phyloP scores from a whole-genome alignment of 352 stramenopile genomes.

The Pythium sp. region DNA sequence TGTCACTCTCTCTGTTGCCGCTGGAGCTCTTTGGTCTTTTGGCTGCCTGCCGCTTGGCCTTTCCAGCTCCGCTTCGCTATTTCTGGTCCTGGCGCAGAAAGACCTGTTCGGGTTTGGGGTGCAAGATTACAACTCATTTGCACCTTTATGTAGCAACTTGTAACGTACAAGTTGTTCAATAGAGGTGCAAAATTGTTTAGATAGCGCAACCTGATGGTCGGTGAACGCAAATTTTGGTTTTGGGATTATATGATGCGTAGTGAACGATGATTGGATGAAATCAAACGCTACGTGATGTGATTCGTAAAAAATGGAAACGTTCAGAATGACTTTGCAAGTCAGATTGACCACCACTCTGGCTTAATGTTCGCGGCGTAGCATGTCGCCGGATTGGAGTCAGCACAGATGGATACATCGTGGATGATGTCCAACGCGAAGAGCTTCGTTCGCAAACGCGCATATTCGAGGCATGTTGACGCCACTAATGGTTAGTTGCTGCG shows the following conservation, averaged over 20 bases:
- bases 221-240: too few relatives aligned
- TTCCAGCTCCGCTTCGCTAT: neutral
- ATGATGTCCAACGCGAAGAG: neutral
- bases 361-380: neutral
- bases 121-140: neutral
- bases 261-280: neutral
- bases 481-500: too few relatives aligned
- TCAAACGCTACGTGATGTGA: neutral
- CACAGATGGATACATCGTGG: neutral
- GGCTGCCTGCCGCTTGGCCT: neutral
- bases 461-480: too few relatives aligned
- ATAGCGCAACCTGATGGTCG: too few relatives aligned
- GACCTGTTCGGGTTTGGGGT: neutral
- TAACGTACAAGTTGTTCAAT: neutral
- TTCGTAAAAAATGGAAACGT: neutral
- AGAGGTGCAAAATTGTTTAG: neutral
- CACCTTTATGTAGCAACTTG: neutral
- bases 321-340: neutral
- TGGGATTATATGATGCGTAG: too few relatives aligned
- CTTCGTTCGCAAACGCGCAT: neutral
- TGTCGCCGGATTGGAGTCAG: neutral
- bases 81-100: slow-evolving; percentile 7
- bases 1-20: neutral
- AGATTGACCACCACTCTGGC: neutral
- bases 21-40: neutral